Evolutionary conservation across 192 early-diverging fungal genomes (phyloP).

Genomic region (Lobosporangium transversale): DNA sequence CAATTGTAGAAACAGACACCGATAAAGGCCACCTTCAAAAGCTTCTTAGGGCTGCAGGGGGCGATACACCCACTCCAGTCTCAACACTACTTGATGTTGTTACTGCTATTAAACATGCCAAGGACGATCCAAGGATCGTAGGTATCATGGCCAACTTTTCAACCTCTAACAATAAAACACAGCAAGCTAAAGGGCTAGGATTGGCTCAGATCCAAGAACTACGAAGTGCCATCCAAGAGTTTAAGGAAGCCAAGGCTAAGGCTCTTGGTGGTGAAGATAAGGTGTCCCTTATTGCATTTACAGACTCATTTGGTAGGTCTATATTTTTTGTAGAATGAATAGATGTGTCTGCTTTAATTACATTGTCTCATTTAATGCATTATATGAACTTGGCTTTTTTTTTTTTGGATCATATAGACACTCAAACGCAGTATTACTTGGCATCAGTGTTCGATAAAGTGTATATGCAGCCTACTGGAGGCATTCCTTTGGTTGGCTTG

Average conservation of each 20-base stretch:
- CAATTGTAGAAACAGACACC: constrained; percentile 49
- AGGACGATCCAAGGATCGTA: constrained; percentile 59
- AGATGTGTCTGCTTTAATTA: background rate
- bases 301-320: constrained; percentile 69
- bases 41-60: constrained; percentile 28
- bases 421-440: constrained; percentile 71
- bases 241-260: constrained; percentile 62
- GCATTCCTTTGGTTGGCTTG: constrained; percentile 69
- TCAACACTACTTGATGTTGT: constrained; percentile 56
- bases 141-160: constrained; percentile 57
- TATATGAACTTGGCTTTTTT: background rate
- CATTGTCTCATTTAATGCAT: background rate
- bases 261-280: constrained; percentile 54
- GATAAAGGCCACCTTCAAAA: constrained; percentile 44
- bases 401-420: constrained; percentile 57
- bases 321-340: background rate
- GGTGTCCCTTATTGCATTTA: constrained; percentile 65
- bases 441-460: constrained; percentile 74
- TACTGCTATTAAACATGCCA: constrained; percentile 56
- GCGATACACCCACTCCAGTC: constrained; percentile 21
- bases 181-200: constrained; percentile 40
- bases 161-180: constrained; percentile 19
- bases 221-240: constrained; percentile 58
- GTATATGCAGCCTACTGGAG: constrained; percentile 67
- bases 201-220: constrained; percentile 74